Conservation (phyloP, 305 asterid species). For the Fraxinus dipetala region DNA sequence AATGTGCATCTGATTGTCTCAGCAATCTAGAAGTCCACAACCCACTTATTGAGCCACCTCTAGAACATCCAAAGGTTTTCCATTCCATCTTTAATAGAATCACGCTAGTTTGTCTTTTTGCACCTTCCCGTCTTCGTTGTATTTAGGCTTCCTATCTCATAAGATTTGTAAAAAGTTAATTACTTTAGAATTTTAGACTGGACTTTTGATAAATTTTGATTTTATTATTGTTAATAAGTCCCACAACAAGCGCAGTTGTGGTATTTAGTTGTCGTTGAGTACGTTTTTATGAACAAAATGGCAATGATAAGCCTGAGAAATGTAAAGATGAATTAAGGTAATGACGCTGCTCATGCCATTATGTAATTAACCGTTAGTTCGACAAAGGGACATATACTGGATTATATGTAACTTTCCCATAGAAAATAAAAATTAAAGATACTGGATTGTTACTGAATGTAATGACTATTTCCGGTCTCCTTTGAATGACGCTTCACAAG, state of each 20-base stretch:
- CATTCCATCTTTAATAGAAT: neutral
- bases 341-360: neutral
- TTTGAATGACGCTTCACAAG: neutral
- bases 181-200: too few relatives aligned
- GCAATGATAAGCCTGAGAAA: neutral
- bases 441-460: neutral
- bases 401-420: neutral
- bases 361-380: neutral
- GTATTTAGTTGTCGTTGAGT: neutral
- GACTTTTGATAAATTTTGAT: too few relatives aligned
- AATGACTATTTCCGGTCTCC: neutral
- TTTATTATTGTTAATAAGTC: too few relatives aligned
- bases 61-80: neutral
- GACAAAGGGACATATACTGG: neutral
- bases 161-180: neutral
- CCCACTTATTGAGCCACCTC: neutral
- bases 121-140: neutral
- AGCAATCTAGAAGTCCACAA: neutral
- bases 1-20: neutral
- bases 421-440: neutral
- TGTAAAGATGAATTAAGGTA: neutral
- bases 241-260: too few relatives aligned
- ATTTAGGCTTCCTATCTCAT: neutral
- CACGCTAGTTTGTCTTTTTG: neutral
- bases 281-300: neutral